Conservation (phyloP, 176 grass and related monocot species). For the Olyra latifolia region DNA sequence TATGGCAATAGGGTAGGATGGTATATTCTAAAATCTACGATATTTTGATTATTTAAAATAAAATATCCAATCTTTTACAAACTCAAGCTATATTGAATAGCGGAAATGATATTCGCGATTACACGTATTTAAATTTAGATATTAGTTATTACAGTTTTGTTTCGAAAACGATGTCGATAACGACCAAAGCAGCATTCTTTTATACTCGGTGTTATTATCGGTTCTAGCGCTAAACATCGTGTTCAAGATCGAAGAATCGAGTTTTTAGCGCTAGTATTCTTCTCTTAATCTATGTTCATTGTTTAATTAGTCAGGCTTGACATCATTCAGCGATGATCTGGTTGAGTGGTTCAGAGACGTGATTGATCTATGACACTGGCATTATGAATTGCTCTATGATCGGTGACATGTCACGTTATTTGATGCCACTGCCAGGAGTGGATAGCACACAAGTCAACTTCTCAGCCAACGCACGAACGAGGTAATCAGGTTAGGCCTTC, state of each 20-base stretch:
- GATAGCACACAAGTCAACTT: slow-evolving; percentile 28
- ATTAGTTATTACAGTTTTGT: no score
- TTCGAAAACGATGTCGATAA: no score
- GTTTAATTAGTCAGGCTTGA: background rate
- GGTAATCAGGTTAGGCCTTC: no score
- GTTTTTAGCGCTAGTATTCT: background rate
- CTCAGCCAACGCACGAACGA: background rate
- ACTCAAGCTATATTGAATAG: no score
- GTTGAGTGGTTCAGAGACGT: background rate
- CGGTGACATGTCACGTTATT: slow-evolving; percentile 4
- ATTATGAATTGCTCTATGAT: background rate
- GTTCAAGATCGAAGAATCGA: background rate
- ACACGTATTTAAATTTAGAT: no score
- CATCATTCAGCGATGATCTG: slow-evolving; percentile 14
- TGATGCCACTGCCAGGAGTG: background rate
- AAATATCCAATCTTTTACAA: no score
- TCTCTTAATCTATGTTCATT: background rate
- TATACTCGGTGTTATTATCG: no score
- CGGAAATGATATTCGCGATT: no score
- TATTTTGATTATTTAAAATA: no score
- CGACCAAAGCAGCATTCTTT: no score
- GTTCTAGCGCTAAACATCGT: background rate
- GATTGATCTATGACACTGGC: background rate
- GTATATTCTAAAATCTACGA: no score
- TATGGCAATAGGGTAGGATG: no score